Evolutionary conservation across 1,139 yeast genomes (phyloP).

Genomic region (Spathaspora sp.): DNA sequence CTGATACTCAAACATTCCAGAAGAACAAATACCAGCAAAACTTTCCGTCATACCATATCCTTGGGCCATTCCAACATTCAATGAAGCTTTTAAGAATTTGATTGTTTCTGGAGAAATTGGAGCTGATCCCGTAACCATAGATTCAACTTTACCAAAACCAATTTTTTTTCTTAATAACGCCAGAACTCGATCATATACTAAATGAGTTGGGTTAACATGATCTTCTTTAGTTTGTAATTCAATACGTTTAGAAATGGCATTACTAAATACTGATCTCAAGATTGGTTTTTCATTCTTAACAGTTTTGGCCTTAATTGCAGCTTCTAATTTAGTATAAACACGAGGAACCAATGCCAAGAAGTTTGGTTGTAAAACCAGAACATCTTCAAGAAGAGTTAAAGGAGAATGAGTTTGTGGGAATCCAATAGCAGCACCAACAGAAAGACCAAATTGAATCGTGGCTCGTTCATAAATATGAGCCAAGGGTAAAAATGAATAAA

Average conservation of each 20-base stretch:
- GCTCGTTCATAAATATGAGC: slow-evolving; percentile 68
- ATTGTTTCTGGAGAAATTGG: slow-evolving; percentile 45
- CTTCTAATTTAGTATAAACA: slow-evolving; percentile 38
- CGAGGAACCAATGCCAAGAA: slow-evolving; percentile 41
- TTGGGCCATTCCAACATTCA: slow-evolving; percentile 39
- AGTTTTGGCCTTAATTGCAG: slow-evolving; percentile 47
- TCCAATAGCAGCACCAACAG: slow-evolving; percentile 34
- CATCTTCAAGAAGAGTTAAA: slow-evolving; percentile 38
- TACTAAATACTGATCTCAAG: slow-evolving; percentile 23
- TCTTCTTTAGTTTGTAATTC: slow-evolving; percentile 25
- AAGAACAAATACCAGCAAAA: slow-evolving; percentile 40
- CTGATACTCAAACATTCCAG: slow-evolving; percentile 29
- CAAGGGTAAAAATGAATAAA: slow-evolving; percentile 23
- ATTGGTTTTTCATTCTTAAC: slow-evolving; percentile 41
- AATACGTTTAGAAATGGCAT: slow-evolving; percentile 32
- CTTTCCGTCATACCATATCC: slow-evolving; percentile 51
- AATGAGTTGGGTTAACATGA: slow-evolving; percentile 16
- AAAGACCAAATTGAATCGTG: slow-evolving; percentile 23
- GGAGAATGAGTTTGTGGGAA: slow-evolving; percentile 42
- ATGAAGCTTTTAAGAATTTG: slow-evolving; percentile 39
- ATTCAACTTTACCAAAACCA: slow-evolving; percentile 33
- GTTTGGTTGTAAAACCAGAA: slow-evolving; percentile 34
- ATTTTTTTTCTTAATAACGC: slow-evolving; percentile 30
- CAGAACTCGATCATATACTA: slow-evolving; percentile 31
- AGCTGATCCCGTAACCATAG: slow-evolving; percentile 40